Base-by-base conservation (phyloP, 78 protist species). In the Isochrysis galbana region DNA sequence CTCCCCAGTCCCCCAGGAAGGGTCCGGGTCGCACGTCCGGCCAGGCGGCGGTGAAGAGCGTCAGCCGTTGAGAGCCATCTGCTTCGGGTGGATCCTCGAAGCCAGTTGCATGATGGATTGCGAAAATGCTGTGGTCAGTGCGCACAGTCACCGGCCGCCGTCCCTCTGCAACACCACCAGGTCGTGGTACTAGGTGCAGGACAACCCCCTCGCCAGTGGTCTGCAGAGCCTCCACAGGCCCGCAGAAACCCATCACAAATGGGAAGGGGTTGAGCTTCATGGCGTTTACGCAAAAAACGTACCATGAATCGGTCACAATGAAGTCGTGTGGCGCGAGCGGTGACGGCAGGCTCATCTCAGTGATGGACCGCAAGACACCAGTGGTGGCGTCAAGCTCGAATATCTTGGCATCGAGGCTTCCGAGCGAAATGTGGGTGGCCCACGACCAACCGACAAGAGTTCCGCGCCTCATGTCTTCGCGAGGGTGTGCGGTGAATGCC, bases 401-500 rank as follows among this genome's bases (percentile, higher is more conserved):
- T 7, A 77, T 0, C 23, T 4, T 77, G 47, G 25, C 47, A 19
- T 5, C 26, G 29, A 39, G 44, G 14, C 14, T 5, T 17, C 14
- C 46, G 86, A 29, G 11, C 34, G 21, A 21, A 29, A 22, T 19
- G 5, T 5, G 2, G 22, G 86, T 25, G 48, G 32, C 45, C 42
- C 45, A 77, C 19, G 48, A 4, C 32, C 45, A 77, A n/a, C 45
- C 45, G 11, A 77, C 86, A 44, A 77, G 0, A 7, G 48, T 44
- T 11, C 48, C 48, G 26, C 34, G 45, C 80, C 5, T 34, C 41
- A 36, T 26, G 80, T 70, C 80, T 7, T 41, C 32, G 19, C 86
- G 86, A 44, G 86, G 86, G 47, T 77, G 86, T 0, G 86, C 86
- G n/a, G 86, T 36, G 48, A 41, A 77, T 19, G 86, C 34, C 32